These are phyloP conservation scores for Periconia sp. DNA, from an alignment of 2,329 filamentous ascomycete genomes.

Conservation along the genomic window DNA sequence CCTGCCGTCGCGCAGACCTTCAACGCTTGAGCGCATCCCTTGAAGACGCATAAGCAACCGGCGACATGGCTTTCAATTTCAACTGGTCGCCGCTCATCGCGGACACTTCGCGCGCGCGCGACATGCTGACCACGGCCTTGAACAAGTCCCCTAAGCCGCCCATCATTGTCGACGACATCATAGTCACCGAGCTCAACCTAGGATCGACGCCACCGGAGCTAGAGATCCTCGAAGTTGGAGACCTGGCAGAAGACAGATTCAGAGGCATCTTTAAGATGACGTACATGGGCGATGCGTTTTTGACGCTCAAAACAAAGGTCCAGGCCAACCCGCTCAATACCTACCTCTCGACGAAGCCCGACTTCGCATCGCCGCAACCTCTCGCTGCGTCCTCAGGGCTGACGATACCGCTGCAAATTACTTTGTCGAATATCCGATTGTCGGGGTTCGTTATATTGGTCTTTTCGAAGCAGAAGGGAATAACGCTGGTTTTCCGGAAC, in stretches of 20 bases:
- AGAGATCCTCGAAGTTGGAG: conserved; percentile 96
- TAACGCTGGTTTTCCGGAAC: conserved; percentile 97
- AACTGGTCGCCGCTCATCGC: conserved; percentile 99
- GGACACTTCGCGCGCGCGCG: conserved; percentile 88
- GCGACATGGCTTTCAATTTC: conserved; percentile 98
- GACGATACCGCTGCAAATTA: conserved; percentile 97
- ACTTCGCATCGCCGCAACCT: conserved; percentile 90
- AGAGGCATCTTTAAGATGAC: conserved; percentile 99
- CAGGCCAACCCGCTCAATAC: conserved; percentile 98
- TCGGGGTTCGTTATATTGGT: conserved; percentile 98
- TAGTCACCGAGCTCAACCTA: conserved; percentile 96
- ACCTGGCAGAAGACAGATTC: conserved; percentile 95
- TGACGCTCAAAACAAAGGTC: conserved; percentile 94
- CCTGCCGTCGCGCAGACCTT: conserved; percentile 7
- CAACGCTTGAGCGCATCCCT: conserved; percentile 22
- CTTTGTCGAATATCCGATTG: conserved; percentile 90
- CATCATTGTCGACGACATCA: conserved; percentile 98
- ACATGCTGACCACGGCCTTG: conserved; percentile 90
- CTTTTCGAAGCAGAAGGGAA: conserved; percentile 95
- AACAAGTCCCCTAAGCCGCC: conserved; percentile 98
- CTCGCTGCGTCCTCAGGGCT: conserved; percentile 88
- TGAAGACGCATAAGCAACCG: conserved; percentile 5
- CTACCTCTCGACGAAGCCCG: conserved; percentile 87
- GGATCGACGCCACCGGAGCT: conserved; percentile 92
- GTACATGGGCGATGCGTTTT: conserved; percentile 91